Conservation (phyloP, 352 stramenopile genomes). For the Phytophthora citricola region DNA sequence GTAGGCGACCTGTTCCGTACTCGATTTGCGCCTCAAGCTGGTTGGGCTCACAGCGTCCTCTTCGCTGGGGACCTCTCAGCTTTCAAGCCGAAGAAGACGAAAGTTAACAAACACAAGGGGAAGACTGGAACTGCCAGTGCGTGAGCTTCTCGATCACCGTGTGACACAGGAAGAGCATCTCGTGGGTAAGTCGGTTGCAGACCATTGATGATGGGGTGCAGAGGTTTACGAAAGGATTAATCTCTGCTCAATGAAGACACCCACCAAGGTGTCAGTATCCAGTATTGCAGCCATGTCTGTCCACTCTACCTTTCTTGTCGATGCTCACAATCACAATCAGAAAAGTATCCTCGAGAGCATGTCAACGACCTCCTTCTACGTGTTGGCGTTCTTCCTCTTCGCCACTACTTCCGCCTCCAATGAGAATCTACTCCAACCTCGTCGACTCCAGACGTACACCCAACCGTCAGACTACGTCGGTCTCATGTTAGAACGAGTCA, state of each 20-base stretch:
- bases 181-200: conserved; percentile 13
- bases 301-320: not conserved
- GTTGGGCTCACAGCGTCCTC: conserved; percentile 91
- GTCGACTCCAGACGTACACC: conserved; percentile 33
- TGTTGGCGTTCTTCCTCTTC: conserved; percentile 9
- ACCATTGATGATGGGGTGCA: conserved; percentile 21
- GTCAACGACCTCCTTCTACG: no score
- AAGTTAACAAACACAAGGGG: conserved; percentile 17
- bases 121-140: not conserved
- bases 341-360: not conserved
- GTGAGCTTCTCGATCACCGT: not conserved
- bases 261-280: conserved; percentile 24
- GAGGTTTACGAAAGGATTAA: conserved; percentile 14
- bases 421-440: conserved; percentile 3
- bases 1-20: conserved; percentile 95
- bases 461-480: conserved; percentile 24
- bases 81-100: conserved; percentile 45
- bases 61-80: conserved; percentile 58
- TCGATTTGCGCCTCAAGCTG: conserved; percentile 89
- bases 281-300: conserved; percentile 30
- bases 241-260: not conserved
- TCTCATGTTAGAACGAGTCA: conserved; percentile 58
- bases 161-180: conserved; percentile 3
- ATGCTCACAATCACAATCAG: conserved; percentile 17
- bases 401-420: not conserved